Percentiles rank a stretch among this genome's conserved stretches.
Evolutionary conservation across 345 rosid species (phyloP).

Genomic region (Aegle marmelos): DNA sequence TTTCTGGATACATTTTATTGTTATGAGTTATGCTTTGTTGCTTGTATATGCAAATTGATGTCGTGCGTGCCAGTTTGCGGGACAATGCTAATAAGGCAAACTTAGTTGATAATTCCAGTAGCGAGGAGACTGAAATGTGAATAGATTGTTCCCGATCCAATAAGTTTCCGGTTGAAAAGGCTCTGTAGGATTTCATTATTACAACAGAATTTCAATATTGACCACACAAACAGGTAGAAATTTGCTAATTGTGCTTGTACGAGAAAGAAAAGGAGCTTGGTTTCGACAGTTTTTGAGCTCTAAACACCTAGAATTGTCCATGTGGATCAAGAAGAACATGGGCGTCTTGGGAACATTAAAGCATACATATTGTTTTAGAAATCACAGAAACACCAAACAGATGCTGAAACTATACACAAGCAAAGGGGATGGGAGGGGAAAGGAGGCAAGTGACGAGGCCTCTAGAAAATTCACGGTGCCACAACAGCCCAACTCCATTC

Average conservation of each 20-base stretch:
- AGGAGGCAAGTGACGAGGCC: background rate
- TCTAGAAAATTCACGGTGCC: background rate
- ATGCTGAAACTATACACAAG: background rate
- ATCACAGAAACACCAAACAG: background rate
- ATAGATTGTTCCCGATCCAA: background rate
- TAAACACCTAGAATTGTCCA: background rate
- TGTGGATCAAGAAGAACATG: background rate
- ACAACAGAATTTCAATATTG: background rate
- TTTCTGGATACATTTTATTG: background rate
- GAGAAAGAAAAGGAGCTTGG: background rate
- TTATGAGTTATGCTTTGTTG: background rate
- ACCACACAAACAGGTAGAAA: background rate
- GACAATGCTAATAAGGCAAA: background rate
- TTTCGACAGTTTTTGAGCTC: background rate
- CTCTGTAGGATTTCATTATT: background rate
- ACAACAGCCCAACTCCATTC: background rate
- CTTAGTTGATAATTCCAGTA: background rate
- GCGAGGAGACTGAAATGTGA: background rate
- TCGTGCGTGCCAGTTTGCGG: background rate
- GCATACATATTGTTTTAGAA: background rate
- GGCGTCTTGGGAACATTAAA: background rate
- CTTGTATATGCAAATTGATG: background rate
- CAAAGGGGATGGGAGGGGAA: background rate
- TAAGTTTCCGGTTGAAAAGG: background rate
- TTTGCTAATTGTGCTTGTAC: background rate